Base-by-base conservation (phyloP, 192 early-diverging fungal species). In the Blastocladiella britannica region DNA sequence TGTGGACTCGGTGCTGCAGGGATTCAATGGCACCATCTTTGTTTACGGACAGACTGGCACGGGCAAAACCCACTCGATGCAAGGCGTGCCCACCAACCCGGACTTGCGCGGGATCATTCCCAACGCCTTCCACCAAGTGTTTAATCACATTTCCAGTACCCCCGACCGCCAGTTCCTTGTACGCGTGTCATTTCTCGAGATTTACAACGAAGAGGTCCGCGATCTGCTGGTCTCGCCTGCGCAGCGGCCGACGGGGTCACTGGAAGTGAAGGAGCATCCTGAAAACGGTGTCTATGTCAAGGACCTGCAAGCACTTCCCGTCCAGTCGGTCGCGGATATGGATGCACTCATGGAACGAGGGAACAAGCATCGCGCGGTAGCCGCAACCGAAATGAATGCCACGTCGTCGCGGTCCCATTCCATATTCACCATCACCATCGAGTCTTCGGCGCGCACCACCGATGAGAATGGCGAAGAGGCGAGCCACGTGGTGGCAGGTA, bases 51-150 rank as follows among this genome's bases (percentile, higher is more conserved):
- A 77, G 57, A 76, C 73, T 3, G 73, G 74, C 7, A 71, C 76
- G 22, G 72, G 75, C 43, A 79, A 81, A 58, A 72, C 72, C 3
- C 79, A 87, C 62, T 90, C 88, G 0, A 89, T 89, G 59, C 73
- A 70, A 25, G 84, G 84, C 7, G 74, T 76, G 23, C 68, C 69
- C 9, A 59, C 70, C 30, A 70, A 81, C 43, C 82, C 82, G 0
- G 84, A 84, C 15, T 15, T 54, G 28, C 74, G 86, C 7, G 79
- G 79, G 28, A 81, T 81, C 58, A 80, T 80, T 58, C 79, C 77
- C 0, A 69, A 70, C 53, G 65, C 76, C 22, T 81, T 81, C 66
- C 64, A 80, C 59, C 75, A 78, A 28, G 78, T 81, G 25, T 81
- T 81, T 57, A 67, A 71, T 55, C 70, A 77, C 63, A 81, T 81